Evolutionary conservation across 2,329 filamentous ascomycete genomes (phyloP), one percentile per base, ranked within the genome.

Genomic region (Sphaerostilbella broomeana): DNA sequence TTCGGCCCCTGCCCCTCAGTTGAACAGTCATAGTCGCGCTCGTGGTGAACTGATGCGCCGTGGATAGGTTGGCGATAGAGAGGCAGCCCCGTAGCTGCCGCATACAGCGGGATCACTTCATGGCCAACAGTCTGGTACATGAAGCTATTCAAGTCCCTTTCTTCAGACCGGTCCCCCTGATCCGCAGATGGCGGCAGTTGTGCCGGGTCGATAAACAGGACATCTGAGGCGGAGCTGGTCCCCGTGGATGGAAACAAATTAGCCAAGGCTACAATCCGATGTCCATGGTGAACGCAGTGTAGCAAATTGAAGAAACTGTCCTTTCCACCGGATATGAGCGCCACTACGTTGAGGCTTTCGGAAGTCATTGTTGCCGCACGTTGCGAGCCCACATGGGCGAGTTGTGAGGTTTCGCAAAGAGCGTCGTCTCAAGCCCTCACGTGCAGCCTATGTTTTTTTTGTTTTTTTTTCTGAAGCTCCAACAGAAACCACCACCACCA

Each of bases 121-220:
- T 97, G 87, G 10, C 92, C 92, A 44, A 95, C 86, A 3, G 92
- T 98, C 69, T 98, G 92, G 69, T 97, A 98, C 92, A 98, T 98
- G 79, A 92, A 97, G 67, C 89, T 95, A 63, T 98, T 87, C 52
- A 94, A 73, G 60, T 97, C 67, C 33, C 54, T 59, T 32, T 68
- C 58, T 1, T 20, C 27, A 6, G 22, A 12, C 1, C 21, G 21
- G 5, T 8, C 38, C 16, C 27, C 27, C 19, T 40, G 29, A 17
- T 16, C 20, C 12, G 24, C 13, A 15, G 19, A 15, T 5, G 19
- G 12, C 47, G 45, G 44, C 34, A 40, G 43, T 44, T 48, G 26
- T 30, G 37, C 44, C n/a, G 43, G 48, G 7, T 51, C 41, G 35
- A 54, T 49, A 32, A 40, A 40, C 18, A 38, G 41, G 13, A 47